Base-by-base conservation (phyloP, 2,329 filamentous ascomycete genomes). In the Colletotrichum siamense region DNA sequence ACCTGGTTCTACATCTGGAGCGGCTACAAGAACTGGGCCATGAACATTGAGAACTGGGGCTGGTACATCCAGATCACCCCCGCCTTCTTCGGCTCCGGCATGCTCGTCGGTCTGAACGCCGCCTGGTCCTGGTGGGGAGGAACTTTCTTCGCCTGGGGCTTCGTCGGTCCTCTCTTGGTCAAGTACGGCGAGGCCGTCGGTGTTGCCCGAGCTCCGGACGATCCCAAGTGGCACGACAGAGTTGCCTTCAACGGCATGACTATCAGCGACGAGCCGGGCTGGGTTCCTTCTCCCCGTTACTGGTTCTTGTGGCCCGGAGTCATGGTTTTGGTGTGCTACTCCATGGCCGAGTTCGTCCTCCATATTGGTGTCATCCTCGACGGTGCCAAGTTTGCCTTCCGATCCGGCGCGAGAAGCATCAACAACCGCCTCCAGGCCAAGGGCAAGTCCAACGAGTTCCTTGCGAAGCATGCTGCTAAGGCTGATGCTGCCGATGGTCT, bases 41-140 rank as follows among this genome's bases (percentile, higher is more conserved):
- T 91, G 32, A 84, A 86, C 67, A 86, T 90, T 22, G 90, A 92
- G 82, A 92, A 89, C 84, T 93, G 91, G 91, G 90, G 90, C 18
- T 93, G 91, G 91, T 86, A 89, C 78, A 85, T 92, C 65, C 90
- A 92, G 78, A 88, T 87, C 78, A 92, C 91, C 0, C 91, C 91
- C 0, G 91, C 91, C 55, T 92, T 92, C 83, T 91, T 92, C 77
- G 91, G 91, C 15, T 92, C 85, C 30, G 85, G 85, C 26, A 83
- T 87, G 13, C 87, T 87, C 18, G 91, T 88, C 32, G 84, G 84
- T 72, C 86, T 86, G 75, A 93, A 92, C 82, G 87, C 89, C 18
- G 89, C 90, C 30, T 79, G 91, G 72, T 92, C 91, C 4, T 91
- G 91, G 87, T 90, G 89, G 77, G 84, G 79, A 18, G 91, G 91